These are phyloP conservation scores for Tylopilus rubrobrunneus DNA, from an alignment of 768 basidiomycete species.

Conservation along the genomic window DNA sequence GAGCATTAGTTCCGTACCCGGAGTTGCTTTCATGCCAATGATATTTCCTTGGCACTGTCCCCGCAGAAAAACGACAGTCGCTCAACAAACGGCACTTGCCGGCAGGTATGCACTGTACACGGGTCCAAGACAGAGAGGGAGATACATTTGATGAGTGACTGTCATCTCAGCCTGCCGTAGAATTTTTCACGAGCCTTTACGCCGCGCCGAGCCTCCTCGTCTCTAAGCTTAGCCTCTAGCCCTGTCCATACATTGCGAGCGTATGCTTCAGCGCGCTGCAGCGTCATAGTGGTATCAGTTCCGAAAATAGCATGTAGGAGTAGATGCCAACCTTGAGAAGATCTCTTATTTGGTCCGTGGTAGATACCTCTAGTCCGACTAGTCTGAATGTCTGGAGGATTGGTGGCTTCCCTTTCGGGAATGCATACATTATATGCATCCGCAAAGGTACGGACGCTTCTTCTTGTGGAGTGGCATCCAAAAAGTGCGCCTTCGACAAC, in stretches of 20 bases:
- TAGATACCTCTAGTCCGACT: slow-evolving; percentile 59
- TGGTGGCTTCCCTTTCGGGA: slow-evolving; percentile 39
- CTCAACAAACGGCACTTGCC: too few relatives aligned
- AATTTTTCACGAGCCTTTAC: slow-evolving; percentile 59
- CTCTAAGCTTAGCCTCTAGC: slow-evolving; percentile 60
- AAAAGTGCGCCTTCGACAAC: slow-evolving; percentile 58
- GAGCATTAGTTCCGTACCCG: too few relatives aligned
- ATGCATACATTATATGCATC: slow-evolving; percentile 64
- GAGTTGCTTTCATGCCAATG: too few relatives aligned
- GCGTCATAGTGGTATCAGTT: slow-evolving; percentile 43
- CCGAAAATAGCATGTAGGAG: background rate
- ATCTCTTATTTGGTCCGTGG: slow-evolving; percentile 41
- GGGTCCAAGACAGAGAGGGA: too few relatives aligned
- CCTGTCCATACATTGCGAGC: slow-evolving; percentile 53
- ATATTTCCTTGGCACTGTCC: too few relatives aligned
- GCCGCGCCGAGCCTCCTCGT: slow-evolving; percentile 57
- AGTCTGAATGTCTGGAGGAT: slow-evolving; percentile 61
- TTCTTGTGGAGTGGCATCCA: slow-evolving; percentile 73
- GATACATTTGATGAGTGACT: background rate
- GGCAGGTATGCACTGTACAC: too few relatives aligned
- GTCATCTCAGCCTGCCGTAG: slow-evolving; percentile 21
- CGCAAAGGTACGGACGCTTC: slow-evolving; percentile 62
- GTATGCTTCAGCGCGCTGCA: slow-evolving; percentile 65
- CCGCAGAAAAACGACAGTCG: too few relatives aligned
- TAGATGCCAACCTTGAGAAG: slow-evolving; percentile 49